Evolutionary conservation across 495 filamentous ascomycete species (phyloP).

Genomic region (Neurospora cerealis): DNA sequence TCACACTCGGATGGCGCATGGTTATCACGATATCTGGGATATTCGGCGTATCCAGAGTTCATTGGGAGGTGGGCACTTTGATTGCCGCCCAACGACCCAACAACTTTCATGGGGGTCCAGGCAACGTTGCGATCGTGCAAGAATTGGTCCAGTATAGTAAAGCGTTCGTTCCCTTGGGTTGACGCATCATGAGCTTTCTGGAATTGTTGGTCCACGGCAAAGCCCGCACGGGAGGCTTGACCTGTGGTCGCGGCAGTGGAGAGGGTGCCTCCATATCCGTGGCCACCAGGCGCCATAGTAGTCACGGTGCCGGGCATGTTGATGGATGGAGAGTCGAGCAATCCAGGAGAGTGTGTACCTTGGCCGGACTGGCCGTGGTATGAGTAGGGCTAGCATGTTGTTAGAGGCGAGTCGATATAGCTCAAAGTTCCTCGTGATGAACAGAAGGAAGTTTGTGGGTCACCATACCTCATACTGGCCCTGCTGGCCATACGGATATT

Average conservation of each 20-base stretch:
- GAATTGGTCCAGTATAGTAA: background rate
- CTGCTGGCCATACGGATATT: background rate
- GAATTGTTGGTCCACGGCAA: background rate
- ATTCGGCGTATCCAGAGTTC: background rate
- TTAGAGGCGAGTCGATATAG: background rate
- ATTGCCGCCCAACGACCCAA: background rate
- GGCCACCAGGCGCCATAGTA: background rate
- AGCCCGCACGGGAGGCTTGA: background rate
- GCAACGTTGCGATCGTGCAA: background rate
- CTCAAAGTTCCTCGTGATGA: background rate
- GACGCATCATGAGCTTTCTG: background rate
- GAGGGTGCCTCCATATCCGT: background rate
- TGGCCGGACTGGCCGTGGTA: background rate
- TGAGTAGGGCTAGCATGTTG: background rate
- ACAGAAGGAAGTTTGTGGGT: background rate
- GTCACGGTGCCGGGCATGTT: background rate
- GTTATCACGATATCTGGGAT: conserved; percentile 12
- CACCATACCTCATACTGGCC: background rate
- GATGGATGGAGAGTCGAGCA: background rate
- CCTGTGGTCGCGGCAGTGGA: background rate
- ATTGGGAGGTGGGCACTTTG: background rate
- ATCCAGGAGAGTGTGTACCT: background rate
- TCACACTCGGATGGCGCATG: conserved; percentile 44
- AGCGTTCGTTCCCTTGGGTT: background rate
- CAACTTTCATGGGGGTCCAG: conserved; percentile 1